Evolutionary conservation across 179 eudicot genomes (phyloP), one percentile per base, ranked within the genome.

Genomic region (Spergularia azorica): DNA sequence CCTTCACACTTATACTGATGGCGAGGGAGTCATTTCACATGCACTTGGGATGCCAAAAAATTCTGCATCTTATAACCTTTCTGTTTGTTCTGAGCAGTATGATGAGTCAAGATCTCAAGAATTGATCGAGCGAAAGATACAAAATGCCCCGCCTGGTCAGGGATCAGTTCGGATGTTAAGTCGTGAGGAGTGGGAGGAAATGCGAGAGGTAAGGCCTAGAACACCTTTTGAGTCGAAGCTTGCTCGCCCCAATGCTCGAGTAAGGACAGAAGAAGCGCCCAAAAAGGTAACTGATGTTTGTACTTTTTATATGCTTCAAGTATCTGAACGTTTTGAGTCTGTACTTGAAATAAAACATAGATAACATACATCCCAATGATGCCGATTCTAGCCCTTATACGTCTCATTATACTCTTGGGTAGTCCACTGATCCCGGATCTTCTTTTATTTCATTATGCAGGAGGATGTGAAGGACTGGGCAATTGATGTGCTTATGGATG

Each of bases 181-280:
- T 57, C 91, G 85, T 64, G 98, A 94, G 81, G 98, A 94, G 74
- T 94, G 98, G 98, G 98, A 90, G 43, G 86, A 83, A 75, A 83
- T 92, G 20, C 88, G 88, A 73, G 98, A 94, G 78, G 84, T 92
- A 64, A 83, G 97, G 81, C 98, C 97, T 67, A 87, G 96, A 77
- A 94, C 98, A 69, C 98, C 98, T 51, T 94, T 94, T 83, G 98
- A 94, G 78, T 94, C 98, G 48, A 89, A 89, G 83, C 91, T 94
- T 71, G 92, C 97, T 74, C 96, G 94, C 72, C 92, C 98, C 70
- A 92, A 92, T 81, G 98, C 98, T 72, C 86, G 88, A 38, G 71
- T 94, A 79, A 82, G 98, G 77, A 94, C 97, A 20, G 98, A 89
- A 61, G 91, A 88, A 81, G 75, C 83, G 3, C 48, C 90, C 38